Percentiles rank a stretch among this genome's conserved stretches.
Evolutionary conservation across 768 basidiomycete species (phyloP).

Genomic region (Leccinum sublutescens): DNA sequence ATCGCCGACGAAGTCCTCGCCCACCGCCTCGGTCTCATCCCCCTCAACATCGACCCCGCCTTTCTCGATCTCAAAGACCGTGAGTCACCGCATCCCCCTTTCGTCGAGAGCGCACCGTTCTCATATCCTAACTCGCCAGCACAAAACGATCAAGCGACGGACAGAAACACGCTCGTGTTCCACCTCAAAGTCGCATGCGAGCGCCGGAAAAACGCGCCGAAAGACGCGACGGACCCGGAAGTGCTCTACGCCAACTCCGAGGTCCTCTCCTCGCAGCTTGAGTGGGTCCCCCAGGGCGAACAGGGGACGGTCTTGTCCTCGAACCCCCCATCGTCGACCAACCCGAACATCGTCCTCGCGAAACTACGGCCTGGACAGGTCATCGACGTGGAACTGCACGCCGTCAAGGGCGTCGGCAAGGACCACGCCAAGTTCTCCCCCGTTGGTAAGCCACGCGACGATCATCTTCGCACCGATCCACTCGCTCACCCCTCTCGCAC

Average conservation of each 20-base stretch:
- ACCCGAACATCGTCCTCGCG: slow-evolving; percentile 81
- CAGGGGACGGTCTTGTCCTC: slow-evolving; percentile 60
- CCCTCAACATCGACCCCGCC: slow-evolving; percentile 82
- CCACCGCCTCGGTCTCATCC: slow-evolving; percentile 89
- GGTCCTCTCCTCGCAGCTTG: slow-evolving; percentile 62
- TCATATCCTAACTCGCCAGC: slow-evolving; percentile 26
- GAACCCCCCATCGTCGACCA: slow-evolving; percentile 60
- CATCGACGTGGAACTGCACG: slow-evolving; percentile 83
- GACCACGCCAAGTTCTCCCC: slow-evolving; percentile 97
- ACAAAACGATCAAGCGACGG: slow-evolving; percentile 65
- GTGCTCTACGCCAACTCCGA: slow-evolving; percentile 74
- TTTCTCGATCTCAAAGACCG: slow-evolving; percentile 57
- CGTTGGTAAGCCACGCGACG: slow-evolving; percentile 59
- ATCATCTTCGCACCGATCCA: no score
- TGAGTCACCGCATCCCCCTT: slow-evolving; percentile 19
- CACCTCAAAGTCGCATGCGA: slow-evolving; percentile 65
- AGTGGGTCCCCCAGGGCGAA: slow-evolving; percentile 81
- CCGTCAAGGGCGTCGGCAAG: slow-evolving; percentile 88
- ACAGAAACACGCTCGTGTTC: slow-evolving; percentile 92
- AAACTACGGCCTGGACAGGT: slow-evolving; percentile 92
- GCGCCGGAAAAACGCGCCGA: slow-evolving; percentile 54
- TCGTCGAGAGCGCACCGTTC: not conserved
- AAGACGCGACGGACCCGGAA: slow-evolving; percentile 50
- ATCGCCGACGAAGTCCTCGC: slow-evolving; percentile 92
- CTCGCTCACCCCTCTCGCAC: not conserved